Evolutionary conservation across 768 basidiomycete genomes (phyloP).

Genomic region (Lanmaoa pseudosensibilis): DNA sequence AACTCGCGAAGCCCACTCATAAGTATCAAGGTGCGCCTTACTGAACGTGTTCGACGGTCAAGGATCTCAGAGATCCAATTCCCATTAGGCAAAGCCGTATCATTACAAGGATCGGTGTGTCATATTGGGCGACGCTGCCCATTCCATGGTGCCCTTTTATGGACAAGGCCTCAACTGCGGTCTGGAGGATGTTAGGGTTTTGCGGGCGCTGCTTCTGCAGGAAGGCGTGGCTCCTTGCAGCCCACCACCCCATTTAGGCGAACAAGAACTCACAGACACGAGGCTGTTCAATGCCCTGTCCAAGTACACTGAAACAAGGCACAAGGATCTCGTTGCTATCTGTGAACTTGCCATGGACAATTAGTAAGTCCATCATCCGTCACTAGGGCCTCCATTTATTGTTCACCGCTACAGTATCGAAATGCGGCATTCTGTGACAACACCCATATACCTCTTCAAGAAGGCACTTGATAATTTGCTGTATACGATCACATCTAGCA

Average conservation of each 20-base stretch:
- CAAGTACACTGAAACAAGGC: constrained; percentile 77
- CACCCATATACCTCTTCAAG: constrained; percentile 72
- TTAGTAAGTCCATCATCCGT: constrained; percentile 67
- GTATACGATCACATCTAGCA: constrained; percentile 57
- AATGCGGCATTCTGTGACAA: constrained; percentile 92
- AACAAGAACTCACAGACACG: constrained; percentile 46
- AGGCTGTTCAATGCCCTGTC: constrained; percentile 65
- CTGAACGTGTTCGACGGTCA: constrained; percentile 14
- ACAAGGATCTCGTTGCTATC: constrained; percentile 89
- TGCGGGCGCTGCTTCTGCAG: constrained; percentile 71
- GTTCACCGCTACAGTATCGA: constrained; percentile 62
- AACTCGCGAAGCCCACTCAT: constrained; percentile 91
- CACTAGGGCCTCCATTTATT: constrained; percentile 23
- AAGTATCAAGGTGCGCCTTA: constrained; percentile 77
- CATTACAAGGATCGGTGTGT: constrained; percentile 88
- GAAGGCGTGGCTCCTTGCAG: constrained; percentile 58
- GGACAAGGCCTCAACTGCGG: constrained; percentile 98
- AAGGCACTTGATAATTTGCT: constrained; percentile 78
- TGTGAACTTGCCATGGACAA: constrained; percentile 93
- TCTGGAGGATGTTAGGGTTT: constrained; percentile 92
- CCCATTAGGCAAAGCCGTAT: constrained; percentile 72
- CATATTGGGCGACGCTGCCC: constrained; percentile 91
- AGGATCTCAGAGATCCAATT: constrained; percentile 22
- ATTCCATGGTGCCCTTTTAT: constrained; percentile 98
- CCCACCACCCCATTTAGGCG: constrained; percentile 31